phyloP scores from a whole-genome alignment of 108 stramenopile genomes.

The Epithemia pelagica region DNA sequence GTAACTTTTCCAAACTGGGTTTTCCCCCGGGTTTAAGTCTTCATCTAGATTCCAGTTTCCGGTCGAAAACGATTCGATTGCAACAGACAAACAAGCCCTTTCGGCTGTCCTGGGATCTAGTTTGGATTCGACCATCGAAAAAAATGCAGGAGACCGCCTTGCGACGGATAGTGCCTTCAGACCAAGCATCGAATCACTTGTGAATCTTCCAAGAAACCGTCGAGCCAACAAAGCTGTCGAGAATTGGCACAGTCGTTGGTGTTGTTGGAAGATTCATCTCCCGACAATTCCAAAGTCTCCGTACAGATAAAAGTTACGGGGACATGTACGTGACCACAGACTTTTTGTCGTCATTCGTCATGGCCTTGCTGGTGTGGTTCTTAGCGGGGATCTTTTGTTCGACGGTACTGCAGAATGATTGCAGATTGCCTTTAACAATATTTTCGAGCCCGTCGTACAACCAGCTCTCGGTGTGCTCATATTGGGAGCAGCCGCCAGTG shows the following conservation, averaged over 20 bases:
- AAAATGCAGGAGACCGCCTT: background rate
- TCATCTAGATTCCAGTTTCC: background rate
- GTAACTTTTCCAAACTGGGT: background rate
- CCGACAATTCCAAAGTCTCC: background rate
- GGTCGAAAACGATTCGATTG: background rate
- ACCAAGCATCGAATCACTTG: background rate
- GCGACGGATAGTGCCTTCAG: background rate
- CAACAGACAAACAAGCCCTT: background rate
- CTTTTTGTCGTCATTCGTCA: too few relatives aligned
- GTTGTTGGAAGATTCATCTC: background rate
- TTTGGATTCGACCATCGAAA: background rate
- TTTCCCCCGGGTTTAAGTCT: background rate
- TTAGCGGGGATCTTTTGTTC: constrained; percentile 79
- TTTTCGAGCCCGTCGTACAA: constrained; percentile 68
- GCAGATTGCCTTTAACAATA: constrained; percentile 87
- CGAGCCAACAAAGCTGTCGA: background rate
- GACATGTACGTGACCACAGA: too few relatives aligned
- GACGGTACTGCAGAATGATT: constrained; percentile 74
- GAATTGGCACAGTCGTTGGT: constrained; percentile 3
- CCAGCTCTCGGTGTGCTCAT: constrained; percentile 87
- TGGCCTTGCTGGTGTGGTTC: constrained; percentile 88
- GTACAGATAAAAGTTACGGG: too few relatives aligned
- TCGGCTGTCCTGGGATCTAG: background rate
- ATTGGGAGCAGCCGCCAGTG: constrained; percentile 67
- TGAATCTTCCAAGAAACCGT: background rate